These are phyloP conservation scores for Pseudocercospora cruenta DNA, from an alignment of 2,329 filamentous ascomycete genomes.

Conservation along the genomic window DNA sequence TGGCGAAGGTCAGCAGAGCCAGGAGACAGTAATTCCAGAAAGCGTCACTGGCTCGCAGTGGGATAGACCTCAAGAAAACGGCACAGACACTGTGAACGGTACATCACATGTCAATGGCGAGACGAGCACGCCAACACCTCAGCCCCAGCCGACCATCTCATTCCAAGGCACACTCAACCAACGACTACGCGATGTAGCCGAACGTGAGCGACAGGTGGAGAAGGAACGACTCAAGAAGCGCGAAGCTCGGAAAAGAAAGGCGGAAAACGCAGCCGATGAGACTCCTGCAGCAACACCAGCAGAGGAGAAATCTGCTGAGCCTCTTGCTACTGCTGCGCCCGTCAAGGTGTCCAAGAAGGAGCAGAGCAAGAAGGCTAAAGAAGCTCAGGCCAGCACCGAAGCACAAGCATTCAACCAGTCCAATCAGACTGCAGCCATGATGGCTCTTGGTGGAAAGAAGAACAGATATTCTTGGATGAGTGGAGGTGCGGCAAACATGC, in stretches of 20 bases:
- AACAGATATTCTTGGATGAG: constrained; percentile 78
- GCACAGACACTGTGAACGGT: constrained; percentile 18
- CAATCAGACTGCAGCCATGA: constrained; percentile 78
- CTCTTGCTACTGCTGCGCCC: constrained; percentile 43
- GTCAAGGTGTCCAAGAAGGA: constrained; percentile 88
- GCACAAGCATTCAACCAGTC: constrained; percentile 67
- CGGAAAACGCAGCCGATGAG: constrained; percentile 28
- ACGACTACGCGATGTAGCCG: constrained; percentile 64
- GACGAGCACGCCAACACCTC: constrained; percentile 38
- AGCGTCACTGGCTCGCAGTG: constrained; percentile 39
- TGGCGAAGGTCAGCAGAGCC: constrained; percentile 47
- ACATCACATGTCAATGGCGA: constrained; percentile 29
- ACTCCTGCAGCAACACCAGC: constrained; percentile 33
- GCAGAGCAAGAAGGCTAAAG: constrained; percentile 73
- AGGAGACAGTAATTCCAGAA: constrained; percentile 44
- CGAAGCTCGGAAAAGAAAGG: constrained; percentile 44
- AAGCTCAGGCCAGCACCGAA: constrained; percentile 55
- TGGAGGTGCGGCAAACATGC: constrained; percentile 58
- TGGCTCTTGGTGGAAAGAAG: constrained; percentile 67
- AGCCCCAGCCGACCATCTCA: constrained; percentile 48
- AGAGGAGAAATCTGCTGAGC: constrained; percentile 40
- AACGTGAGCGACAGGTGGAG: constrained; percentile 71
- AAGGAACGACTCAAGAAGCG: constrained; percentile 60
- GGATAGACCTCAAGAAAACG: constrained; percentile 30
- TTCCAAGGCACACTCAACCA: constrained; percentile 50